Evolutionary conservation across 106 monocot species (phyloP), one percentile per base, ranked within the genome.

Genomic region (Dendrobium chrysotoxum): DNA sequence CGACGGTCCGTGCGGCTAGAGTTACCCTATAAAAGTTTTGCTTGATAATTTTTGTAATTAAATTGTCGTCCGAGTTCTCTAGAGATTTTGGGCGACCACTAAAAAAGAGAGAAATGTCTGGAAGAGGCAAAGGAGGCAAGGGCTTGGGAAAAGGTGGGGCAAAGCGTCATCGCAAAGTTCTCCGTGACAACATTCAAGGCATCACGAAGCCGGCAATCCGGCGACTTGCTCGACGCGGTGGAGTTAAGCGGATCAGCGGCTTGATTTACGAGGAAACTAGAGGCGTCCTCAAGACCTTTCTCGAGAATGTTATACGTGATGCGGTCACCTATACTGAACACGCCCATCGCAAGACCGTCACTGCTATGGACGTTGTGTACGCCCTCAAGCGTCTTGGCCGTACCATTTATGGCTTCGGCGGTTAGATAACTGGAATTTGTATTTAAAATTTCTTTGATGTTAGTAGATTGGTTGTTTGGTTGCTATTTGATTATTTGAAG

Each of bases 271-370:
- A 96, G 86, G 91, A 96, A 85, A 96, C 95, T 13, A 82, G 95
- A 6, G 95, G 93, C 46, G 95, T 93, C 8, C 91, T 96, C 77
- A 96, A 96, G 88, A 93, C 93, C 85, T 96, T 96, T 78, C 83
- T 96, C 21, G 96, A 96, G 88, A 96, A 93, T 80, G 96, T 93
- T 82, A 93, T 93, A 78, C 91, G 93, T 38, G 96, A 96, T 64
- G 91, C 93, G 46, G 96, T 96, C 47, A 96, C 93, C 45, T 96
- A 96, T 87, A 96, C 96, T 10, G 96, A 91, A 90, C 96, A 96
- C 80, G 93, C 96, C 2, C 85, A 89, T 54, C 80, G 94, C 73
- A 94, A 91, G 88, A 91, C 91, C 15, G 91, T 94, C 53, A 92
- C 92, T 6, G 92, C 95, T 50, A 95, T 95, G 92, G 95, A 95